Percentiles rank a stretch among this genome's conserved stretches.
Conservation (phyloP, 2,329 filamentous ascomycete species). For the Exophiala phaeomuriformis region DNA sequence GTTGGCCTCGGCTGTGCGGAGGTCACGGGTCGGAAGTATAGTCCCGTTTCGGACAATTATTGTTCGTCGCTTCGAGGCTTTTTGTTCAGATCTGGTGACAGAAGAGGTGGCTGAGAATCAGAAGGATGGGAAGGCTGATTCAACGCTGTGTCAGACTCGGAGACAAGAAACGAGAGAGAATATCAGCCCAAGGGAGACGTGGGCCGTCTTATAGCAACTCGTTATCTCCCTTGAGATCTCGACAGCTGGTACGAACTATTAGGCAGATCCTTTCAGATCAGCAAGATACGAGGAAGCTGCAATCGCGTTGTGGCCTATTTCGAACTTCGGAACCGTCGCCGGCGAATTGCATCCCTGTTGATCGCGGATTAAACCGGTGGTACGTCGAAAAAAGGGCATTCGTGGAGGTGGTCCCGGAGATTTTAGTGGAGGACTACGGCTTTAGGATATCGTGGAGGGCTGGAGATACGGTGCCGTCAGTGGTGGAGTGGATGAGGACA, state of each 20-base stretch:
- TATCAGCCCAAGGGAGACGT: not conserved
- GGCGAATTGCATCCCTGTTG: slow-evolving; percentile 14
- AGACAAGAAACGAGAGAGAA: not conserved
- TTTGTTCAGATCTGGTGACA: slow-evolving; percentile 8
- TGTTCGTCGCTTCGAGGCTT: slow-evolving; percentile 6
- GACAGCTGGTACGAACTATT: not conserved
- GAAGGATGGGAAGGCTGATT: not conserved
- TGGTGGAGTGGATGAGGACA: slow-evolving; percentile 8
- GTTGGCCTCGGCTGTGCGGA: slow-evolving; percentile 10
- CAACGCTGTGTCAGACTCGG: not conserved
- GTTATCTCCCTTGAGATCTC: not conserved
- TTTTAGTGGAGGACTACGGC: not conserved
- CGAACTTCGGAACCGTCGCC: not conserved
- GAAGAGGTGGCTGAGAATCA: not conserved
- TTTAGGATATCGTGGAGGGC: slow-evolving; percentile 1
- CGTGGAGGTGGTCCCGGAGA: slow-evolving; percentile 7
- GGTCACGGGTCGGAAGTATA: slow-evolving; percentile 12
- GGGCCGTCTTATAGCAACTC: not conserved
- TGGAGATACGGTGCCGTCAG: slow-evolving; percentile 10
- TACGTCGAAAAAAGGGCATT: not conserved
- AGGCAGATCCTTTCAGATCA: not conserved
- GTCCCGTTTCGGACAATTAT: not conserved
- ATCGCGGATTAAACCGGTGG: slow-evolving; percentile 19
- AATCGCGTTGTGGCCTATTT: not conserved
- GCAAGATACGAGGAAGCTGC: not conserved